These are phyloP conservation scores for Austroboletus niveus DNA, from an alignment of 1,284 basidiomycete species.

Conservation along the genomic window DNA sequence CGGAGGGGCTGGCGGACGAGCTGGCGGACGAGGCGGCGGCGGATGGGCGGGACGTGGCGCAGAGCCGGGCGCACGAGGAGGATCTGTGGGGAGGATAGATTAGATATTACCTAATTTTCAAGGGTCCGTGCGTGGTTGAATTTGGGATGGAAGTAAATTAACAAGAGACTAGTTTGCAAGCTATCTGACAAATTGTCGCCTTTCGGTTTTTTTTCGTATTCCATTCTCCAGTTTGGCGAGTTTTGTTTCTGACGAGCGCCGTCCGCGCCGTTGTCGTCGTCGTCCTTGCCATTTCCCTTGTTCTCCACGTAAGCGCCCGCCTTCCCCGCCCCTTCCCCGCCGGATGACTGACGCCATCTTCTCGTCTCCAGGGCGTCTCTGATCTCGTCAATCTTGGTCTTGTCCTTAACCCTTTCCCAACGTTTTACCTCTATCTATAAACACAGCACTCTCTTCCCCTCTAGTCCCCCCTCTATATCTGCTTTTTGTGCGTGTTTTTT, in stretches of 20 bases:
- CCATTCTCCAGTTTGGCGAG: constrained; percentile 22
- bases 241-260: constrained; percentile 21
- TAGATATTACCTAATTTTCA: constrained; percentile 5
- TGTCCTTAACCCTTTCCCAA: constrained; percentile 36
- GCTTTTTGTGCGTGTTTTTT: constrained; percentile 55
- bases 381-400: constrained; percentile 41
- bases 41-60: constrained; percentile 40
- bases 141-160: constrained; percentile 17
- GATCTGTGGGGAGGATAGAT: constrained; percentile 29
- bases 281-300: constrained; percentile 18
- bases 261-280: constrained; percentile 25
- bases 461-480: constrained; percentile 21
- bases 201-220: constrained; percentile 16
- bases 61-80: constrained; percentile 26
- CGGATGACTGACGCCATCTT: background rate
- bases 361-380: constrained; percentile 26
- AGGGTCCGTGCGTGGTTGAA: constrained; percentile 34
- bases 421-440: constrained; percentile 45
- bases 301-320: constrained; percentile 26
- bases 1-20: constrained; percentile 47
- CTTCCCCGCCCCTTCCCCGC: background rate
- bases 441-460: constrained; percentile 37
- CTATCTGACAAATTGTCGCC: constrained; percentile 18
- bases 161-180: background rate
- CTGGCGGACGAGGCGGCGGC: constrained; percentile 46